phyloP scores from a whole-genome alignment of 257 asterid genomes.

The Lycium barbarum region DNA sequence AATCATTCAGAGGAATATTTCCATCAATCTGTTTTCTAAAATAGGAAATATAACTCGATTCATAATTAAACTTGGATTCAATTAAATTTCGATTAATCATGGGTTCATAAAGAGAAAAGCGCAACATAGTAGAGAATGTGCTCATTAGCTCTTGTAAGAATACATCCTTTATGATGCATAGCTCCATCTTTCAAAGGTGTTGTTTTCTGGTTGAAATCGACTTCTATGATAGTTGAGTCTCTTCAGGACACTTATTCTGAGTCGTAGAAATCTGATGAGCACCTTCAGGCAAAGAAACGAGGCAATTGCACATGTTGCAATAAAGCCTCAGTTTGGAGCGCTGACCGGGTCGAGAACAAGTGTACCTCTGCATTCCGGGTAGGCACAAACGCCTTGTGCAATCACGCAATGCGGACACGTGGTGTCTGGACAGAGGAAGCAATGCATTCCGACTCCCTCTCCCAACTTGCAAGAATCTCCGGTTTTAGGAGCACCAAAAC shows the following conservation, averaged over 20 bases:
- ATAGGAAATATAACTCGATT: too few species aligned
- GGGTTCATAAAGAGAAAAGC: too few species aligned
- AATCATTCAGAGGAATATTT: too few species aligned
- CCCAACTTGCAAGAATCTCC: slow-evolving; percentile 56
- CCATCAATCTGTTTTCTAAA: too few species aligned
- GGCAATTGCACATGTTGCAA: slow-evolving; percentile 91
- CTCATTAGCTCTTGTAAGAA: too few species aligned
- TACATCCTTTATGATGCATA: slow-evolving; percentile 76
- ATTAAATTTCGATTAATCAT: too few species aligned
- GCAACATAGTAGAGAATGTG: too few species aligned
- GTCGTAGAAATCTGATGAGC: slow-evolving; percentile 88
- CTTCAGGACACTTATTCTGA: slow-evolving; percentile 67
- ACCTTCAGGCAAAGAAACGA: slow-evolving; percentile 83
- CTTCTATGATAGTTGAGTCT: slow-evolving; percentile 83
- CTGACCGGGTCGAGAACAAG: slow-evolving; percentile 88
- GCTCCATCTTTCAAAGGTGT: slow-evolving; percentile 82
- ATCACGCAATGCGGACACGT: slow-evolving; percentile 83
- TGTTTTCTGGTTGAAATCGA: slow-evolving; percentile 88
- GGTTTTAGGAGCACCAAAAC: slow-evolving; percentile 66
- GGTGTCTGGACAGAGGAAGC: slow-evolving; percentile 93
- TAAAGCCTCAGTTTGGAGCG: slow-evolving; percentile 84
- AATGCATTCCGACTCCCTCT: slow-evolving; percentile 94
- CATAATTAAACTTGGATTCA: too few species aligned
- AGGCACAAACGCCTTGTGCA: slow-evolving; percentile 88
- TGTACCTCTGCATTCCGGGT: slow-evolving; percentile 91